A percentile compares a stretch with the other conserved stretches of the same genome.
Conservation (phyloP, 192 early-diverging fungal genomes). For the Lobulomyces angularis region DNA sequence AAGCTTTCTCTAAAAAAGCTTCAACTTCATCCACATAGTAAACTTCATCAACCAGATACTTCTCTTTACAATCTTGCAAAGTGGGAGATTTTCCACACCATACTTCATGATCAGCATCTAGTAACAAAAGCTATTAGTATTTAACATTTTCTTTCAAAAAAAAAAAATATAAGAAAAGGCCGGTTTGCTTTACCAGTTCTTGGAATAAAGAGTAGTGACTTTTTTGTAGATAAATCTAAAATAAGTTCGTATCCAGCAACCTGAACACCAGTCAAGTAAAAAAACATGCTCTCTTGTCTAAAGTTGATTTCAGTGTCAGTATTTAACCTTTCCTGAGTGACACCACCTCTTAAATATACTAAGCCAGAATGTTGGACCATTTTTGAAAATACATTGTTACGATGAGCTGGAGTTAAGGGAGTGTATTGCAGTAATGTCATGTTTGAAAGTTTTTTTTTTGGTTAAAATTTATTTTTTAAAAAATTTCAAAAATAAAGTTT, state of each 20-base stretch:
- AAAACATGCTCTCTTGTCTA: conserved; percentile 78
- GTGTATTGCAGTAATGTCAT: too few species aligned
- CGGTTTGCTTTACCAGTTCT: too few species aligned
- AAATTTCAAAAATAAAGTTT: too few species aligned
- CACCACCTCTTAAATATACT: neutral
- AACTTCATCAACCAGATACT: conserved; percentile 62
- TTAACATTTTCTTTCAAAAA: too few species aligned
- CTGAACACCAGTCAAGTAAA: conserved; percentile 67
- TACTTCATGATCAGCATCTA: conserved; percentile 54
- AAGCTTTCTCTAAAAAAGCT: conserved; percentile 26
- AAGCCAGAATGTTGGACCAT: too few species aligned
- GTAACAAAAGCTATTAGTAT: too few species aligned
- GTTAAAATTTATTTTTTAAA: too few species aligned
- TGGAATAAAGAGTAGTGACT: conserved; percentile 56
- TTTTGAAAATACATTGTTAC: too few species aligned
- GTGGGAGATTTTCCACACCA: conserved; percentile 68
- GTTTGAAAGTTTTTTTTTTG: too few species aligned
- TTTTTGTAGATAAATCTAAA: conserved; percentile 48
- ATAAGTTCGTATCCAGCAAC: conserved; percentile 62
- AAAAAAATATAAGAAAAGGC: neutral
- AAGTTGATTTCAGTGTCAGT: conserved; percentile 74
- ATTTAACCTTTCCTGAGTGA: conserved; percentile 17
- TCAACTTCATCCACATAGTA: conserved; percentile 43
- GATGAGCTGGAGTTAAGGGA: too few species aligned
- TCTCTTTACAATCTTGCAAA: conserved; percentile 29